A percentile compares a stretch with the other conserved stretches of the same genome.
phyloP scores from a whole-genome alignment of 495 filamentous ascomycete genomes.

The Hypoxylon cercidicola region DNA sequence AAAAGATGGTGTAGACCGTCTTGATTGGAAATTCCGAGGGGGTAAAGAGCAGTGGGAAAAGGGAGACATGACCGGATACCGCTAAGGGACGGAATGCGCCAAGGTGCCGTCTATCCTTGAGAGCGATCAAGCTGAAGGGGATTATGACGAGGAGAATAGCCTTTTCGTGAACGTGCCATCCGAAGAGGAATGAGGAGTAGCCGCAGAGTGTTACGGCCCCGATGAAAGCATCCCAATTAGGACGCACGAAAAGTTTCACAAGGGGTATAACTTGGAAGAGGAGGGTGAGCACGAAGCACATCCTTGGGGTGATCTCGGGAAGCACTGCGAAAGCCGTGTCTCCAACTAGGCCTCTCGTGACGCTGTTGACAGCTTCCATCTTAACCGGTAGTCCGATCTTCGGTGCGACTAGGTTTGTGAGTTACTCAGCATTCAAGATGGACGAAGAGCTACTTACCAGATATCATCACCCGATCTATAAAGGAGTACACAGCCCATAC shows the following conservation, averaged over 20 bases:
- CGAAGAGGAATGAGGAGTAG: conserved; percentile 96
- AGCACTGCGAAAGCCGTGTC: conserved; percentile 95
- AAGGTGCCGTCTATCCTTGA: conserved; percentile 90
- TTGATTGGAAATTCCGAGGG: conserved; percentile 92
- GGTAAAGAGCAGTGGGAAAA: conserved; percentile 95
- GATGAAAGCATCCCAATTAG: conserved; percentile 87
- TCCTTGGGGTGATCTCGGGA: conserved; percentile 80
- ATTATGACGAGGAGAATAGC: conserved; percentile 94
- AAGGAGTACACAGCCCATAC: conserved; percentile 98
- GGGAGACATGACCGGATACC: conserved; percentile 91
- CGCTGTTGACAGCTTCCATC: conserved; percentile 78
- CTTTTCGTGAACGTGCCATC: conserved; percentile 99
- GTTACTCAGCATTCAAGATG: conserved; percentile 24
- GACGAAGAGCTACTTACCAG: conserved; percentile 61
- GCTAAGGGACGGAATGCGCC: conserved; percentile 91
- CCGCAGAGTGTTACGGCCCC: conserved; percentile 93
- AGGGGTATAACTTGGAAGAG: conserved; percentile 83
- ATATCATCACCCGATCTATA: conserved; percentile 81
- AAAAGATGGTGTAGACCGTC: conserved; percentile 90
- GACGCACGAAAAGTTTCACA: conserved; percentile 80
- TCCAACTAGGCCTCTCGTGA: conserved; percentile 93
- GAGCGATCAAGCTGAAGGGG: conserved; percentile 92
- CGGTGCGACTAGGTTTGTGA: conserved; percentile 73
- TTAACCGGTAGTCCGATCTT: conserved; percentile 78
- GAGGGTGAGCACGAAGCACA: conserved; percentile 85